phyloP scores from a whole-genome alignment of 345 rosid species.

The Syzygium aromaticum region DNA sequence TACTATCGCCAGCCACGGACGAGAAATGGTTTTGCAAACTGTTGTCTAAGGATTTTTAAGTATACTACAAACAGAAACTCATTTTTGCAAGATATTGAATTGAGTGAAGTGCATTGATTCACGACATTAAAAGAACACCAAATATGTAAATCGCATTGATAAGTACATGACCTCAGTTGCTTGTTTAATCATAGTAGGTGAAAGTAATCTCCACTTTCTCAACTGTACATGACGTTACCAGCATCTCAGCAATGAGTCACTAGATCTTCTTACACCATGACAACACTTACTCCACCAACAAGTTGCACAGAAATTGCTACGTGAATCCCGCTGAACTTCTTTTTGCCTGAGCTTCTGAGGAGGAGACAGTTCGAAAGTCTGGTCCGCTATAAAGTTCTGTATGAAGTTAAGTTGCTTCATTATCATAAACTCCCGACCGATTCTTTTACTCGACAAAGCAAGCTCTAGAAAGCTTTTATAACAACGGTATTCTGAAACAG shows the following conservation, averaged over 20 bases:
- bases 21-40: no score
- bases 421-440: not conserved
- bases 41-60: no score
- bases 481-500: not conserved
- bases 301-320: not conserved
- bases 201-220: not conserved
- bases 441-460: not conserved
- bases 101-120: no score
- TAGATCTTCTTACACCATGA: not conserved
- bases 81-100: no score
- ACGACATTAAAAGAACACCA: no score
- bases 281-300: not conserved
- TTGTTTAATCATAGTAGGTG: no score
- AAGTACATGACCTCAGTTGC: no score
- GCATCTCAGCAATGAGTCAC: not conserved
- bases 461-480: not conserved
- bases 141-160: not conserved
- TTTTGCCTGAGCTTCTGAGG: not conserved
- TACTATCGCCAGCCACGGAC: no score
- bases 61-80: no score
- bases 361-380: not conserved
- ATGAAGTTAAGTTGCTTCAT: not conserved
- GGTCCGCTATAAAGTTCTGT: not conserved
- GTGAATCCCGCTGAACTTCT: not conserved
- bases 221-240: not conserved